These are phyloP conservation scores for Plasmodiophora brassicae DNA, from an alignment of 208 protist species.

Conservation along the genomic window DNA sequence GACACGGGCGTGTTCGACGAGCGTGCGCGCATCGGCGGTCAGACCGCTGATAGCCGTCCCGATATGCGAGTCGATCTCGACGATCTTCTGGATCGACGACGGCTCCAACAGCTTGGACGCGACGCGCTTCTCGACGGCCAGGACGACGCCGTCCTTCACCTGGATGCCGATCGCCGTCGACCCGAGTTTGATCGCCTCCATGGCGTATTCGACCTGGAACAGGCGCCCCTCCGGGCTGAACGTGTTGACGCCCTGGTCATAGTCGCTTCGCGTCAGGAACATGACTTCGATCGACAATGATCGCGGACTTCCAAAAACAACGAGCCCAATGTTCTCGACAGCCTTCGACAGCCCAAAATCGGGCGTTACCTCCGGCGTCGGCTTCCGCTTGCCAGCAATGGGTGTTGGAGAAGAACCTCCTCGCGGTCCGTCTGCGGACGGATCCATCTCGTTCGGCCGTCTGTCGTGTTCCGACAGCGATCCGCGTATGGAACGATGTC, in stretches of 20 bases:
- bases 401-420: too few species aligned
- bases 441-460: too few species aligned
- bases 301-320: too few species aligned
- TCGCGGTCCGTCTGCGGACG: too few species aligned
- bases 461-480: too few species aligned
- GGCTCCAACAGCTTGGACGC: conserved; percentile 93
- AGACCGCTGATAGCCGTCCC: conserved; percentile 89
- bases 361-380: too few species aligned
- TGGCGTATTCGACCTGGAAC: conserved; percentile 95
- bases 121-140: conserved; percentile 97
- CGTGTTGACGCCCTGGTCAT: conserved; percentile 89
- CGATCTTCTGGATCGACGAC: conserved; percentile 91
- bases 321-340: too few species aligned
- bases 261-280: conserved; percentile 31
- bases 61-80: conserved; percentile 87
- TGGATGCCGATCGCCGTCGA: conserved; percentile 96
- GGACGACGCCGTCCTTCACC: conserved; percentile 91
- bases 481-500: too few species aligned
- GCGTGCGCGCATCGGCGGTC: conserved; percentile 93
- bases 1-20: conserved; percentile 95
- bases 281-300: too few species aligned
- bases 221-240: conserved; percentile 98
- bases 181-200: conserved; percentile 88
- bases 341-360: too few species aligned
- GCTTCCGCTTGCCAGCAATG: too few species aligned